These are phyloP conservation scores for Mollisia scopiformis DNA, from an alignment of 2,329 filamentous ascomycete species.

Conservation along the genomic window DNA sequence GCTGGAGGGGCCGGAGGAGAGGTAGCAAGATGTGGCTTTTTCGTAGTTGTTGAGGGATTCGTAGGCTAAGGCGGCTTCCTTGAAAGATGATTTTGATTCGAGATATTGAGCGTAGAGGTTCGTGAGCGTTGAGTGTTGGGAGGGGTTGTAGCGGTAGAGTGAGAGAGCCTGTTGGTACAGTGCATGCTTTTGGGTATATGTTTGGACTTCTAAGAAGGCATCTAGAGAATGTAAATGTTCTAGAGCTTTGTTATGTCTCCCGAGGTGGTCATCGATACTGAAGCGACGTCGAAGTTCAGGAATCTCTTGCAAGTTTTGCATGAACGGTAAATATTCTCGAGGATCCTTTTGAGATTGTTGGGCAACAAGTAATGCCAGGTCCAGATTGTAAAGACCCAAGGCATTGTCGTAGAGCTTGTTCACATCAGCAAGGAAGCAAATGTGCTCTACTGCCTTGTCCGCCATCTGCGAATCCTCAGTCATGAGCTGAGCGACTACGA, in stretches of 20 bases:
- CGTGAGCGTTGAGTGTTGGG: conserved; percentile 69
- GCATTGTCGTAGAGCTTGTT: conserved; percentile 91
- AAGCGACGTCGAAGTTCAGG: conserved; percentile 73
- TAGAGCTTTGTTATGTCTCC: conserved; percentile 76
- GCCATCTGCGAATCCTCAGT: conserved; percentile 69
- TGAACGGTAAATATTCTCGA: conserved; percentile 91
- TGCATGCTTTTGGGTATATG: conserved; percentile 77
- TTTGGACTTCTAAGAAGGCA: conserved; percentile 75
- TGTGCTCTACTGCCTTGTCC: conserved; percentile 91
- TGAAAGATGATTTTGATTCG: conserved; percentile 73
- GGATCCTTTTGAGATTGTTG: conserved; percentile 97
- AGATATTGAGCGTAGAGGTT: conserved; percentile 80
- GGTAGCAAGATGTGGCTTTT: conserved; percentile 81
- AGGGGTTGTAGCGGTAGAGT: conserved; percentile 80
- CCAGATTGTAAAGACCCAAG: conserved; percentile 87
- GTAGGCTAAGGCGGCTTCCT: conserved; percentile 88
- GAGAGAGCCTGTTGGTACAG: conserved; percentile 79
- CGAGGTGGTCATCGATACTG: conserved; percentile 86
- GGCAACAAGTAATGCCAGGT: conserved; percentile 85
- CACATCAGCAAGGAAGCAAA: conserved; percentile 94
- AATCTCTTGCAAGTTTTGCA: conserved; percentile 82
- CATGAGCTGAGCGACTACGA: conserved; percentile 76
- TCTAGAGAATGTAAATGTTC: conserved; percentile 73
- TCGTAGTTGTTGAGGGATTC: conserved; percentile 79
- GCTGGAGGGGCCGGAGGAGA: conserved; percentile 71